A percentile compares a stretch with the other conserved stretches of the same genome.
Conservation (phyloP, 2,329 filamentous ascomycete genomes). For the Pleoardoris graminearum region DNA sequence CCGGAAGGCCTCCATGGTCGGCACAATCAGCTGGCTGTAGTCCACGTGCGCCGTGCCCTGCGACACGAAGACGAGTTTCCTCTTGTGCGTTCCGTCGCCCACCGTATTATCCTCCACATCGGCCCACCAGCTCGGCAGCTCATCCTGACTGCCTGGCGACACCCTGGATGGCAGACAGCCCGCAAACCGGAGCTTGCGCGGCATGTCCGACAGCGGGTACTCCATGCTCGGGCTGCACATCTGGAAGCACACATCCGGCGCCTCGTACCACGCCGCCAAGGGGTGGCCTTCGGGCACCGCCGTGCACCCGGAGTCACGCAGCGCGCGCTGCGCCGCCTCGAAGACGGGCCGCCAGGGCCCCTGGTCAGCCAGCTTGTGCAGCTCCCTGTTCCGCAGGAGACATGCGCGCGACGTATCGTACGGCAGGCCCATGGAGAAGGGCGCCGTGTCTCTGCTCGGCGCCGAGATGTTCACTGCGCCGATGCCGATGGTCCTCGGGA, state of each 20-base stretch:
- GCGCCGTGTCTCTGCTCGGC: neutral
- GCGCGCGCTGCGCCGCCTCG: neutral
- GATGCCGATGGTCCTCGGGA: neutral
- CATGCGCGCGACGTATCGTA: neutral
- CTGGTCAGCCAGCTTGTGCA: slow-evolving; percentile 1
- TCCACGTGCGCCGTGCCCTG: neutral
- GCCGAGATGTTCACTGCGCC: neutral
- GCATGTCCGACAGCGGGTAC: neutral
- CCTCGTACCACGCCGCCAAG: neutral
- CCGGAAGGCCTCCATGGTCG: neutral
- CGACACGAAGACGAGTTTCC: neutral
- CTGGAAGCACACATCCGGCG: neutral
- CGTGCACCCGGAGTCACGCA: neutral
- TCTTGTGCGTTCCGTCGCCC: neutral
- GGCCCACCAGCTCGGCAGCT: neutral
- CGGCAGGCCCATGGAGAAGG: neutral
- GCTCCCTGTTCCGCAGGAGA: neutral
- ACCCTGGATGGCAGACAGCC: neutral
- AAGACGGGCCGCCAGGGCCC: neutral
- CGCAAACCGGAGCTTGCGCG: neutral
- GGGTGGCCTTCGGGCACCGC: neutral
- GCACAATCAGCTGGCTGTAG: neutral
- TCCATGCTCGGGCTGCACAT: slow-evolving; percentile 2
- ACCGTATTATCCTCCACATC: neutral
- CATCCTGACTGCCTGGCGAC: neutral